phyloP scores from a whole-genome alignment of 108 stramenopile genomes.

The Seminavis robusta region DNA sequence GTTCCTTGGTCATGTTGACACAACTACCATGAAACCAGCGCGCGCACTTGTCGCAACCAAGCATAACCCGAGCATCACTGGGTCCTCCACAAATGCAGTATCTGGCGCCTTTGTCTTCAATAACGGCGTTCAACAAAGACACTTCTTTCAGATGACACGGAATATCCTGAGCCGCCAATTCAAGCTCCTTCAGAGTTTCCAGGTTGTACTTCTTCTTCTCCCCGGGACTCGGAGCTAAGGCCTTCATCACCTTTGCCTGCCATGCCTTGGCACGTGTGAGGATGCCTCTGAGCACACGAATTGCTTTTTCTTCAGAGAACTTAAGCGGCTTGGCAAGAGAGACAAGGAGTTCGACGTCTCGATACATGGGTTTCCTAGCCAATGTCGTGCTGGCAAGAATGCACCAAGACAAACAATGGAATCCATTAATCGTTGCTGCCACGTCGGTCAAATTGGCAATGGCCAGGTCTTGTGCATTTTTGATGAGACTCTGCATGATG shows the following conservation, averaged over 20 bases:
- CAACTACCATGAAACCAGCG: slow-evolving; percentile 88
- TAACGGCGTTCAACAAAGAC: slow-evolving; percentile 35
- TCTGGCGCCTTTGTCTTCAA: slow-evolving; percentile 60
- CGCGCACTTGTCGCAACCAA: slow-evolving; percentile 79
- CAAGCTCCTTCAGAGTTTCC: slow-evolving; percentile 38
- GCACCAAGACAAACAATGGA: slow-evolving; percentile 67
- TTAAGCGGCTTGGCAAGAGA: slow-evolving; percentile 34
- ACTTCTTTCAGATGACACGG: slow-evolving; percentile 51
- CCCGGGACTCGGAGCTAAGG: slow-evolving; percentile 46
- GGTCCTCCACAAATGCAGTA: slow-evolving; percentile 78
- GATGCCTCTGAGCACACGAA: slow-evolving; percentile 58
- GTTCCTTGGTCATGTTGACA: slow-evolving; percentile 47
- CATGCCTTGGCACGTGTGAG: slow-evolving; percentile 43
- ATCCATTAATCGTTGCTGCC: slow-evolving; percentile 36
- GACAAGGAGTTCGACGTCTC: slow-evolving; percentile 46
- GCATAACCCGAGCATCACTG: slow-evolving; percentile 84
- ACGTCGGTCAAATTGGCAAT: slow-evolving; percentile 57
- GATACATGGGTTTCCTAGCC: slow-evolving; percentile 41
- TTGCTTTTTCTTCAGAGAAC: slow-evolving; percentile 64
- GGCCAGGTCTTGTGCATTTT: slow-evolving; percentile 44
- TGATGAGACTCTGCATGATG: slow-evolving; percentile 35
- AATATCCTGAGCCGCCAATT: slow-evolving; percentile 28
- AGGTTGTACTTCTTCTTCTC: slow-evolving; percentile 42
- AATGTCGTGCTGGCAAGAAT: slow-evolving; percentile 38
- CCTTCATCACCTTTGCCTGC: slow-evolving; percentile 56